A percentile compares a stretch with the other conserved stretches of the same genome.
Conservation (phyloP, 2,329 filamentous ascomycete genomes). For the Aspergillus nomiae region DNA sequence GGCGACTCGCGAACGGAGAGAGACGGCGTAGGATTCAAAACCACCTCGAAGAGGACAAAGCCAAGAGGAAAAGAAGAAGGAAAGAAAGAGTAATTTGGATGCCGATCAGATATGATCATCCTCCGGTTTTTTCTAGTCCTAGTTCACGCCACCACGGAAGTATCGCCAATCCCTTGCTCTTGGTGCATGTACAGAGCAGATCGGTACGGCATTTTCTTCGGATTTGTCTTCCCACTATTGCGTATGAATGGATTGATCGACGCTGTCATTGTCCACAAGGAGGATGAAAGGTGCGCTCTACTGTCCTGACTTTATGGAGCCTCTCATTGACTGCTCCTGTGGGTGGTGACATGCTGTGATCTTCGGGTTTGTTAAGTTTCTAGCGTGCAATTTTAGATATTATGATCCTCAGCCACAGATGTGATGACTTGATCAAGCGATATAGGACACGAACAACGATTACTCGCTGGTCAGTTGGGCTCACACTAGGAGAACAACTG, state of each 20-base stretch:
- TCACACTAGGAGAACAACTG: too few species aligned
- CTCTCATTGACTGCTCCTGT: not conserved
- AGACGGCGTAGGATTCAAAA: not conserved
- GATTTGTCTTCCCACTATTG: not conserved
- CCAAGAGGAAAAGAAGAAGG: not conserved
- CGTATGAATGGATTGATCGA: not conserved
- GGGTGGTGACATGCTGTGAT: not conserved
- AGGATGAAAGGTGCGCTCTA: not conserved
- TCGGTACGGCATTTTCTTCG: not conserved
- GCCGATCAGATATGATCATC: not conserved
- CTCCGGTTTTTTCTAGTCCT: not conserved
- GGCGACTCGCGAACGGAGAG: not conserved
- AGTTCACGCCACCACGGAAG: slow-evolving; percentile 1
- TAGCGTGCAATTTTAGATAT: not conserved
- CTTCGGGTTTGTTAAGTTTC: not conserved
- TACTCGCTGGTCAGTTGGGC: not conserved
- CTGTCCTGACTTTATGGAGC: not conserved
- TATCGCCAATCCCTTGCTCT: not conserved
- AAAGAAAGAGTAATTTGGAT: not conserved
- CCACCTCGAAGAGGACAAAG: not conserved
- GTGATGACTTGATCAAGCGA: not conserved
- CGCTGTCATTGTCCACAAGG: not conserved
- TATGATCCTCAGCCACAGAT: not conserved
- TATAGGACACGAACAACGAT: not conserved
- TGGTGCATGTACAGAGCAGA: not conserved